Percentiles rank a stretch among this genome's conserved stretches.
Conservation (phyloP, 805 yeast genomes). For the Lipomyces starkeyi region DNA sequence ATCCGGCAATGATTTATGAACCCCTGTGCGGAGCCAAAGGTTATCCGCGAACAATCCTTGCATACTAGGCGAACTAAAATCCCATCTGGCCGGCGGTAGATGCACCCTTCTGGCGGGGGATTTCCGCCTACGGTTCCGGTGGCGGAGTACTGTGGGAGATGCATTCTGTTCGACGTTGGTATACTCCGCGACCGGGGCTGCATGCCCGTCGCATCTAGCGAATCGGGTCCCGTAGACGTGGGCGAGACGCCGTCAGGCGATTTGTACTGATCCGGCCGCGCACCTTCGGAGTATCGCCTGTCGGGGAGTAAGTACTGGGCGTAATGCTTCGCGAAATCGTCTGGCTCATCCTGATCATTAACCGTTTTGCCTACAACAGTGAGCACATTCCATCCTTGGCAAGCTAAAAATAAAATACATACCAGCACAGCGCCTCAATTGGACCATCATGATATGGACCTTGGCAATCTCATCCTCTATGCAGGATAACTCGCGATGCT, state of each 20-base stretch:
- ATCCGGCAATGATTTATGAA: conserved; percentile 77
- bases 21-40: conserved; percentile 81
- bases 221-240: background rate
- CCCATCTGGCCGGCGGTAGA: conserved; percentile 57
- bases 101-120: conserved; percentile 37
- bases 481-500: conserved; percentile 45
- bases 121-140: conserved; percentile 27
- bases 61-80: conserved; percentile 71
- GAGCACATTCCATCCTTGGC: background rate
- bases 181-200: conserved; percentile 14
- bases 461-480: conserved; percentile 48
- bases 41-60: conserved; percentile 67
- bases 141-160: conserved; percentile 26
- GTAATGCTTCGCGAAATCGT: conserved; percentile 40
- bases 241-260: background rate
- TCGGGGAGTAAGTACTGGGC: conserved; percentile 41
- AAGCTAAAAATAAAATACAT: background rate
- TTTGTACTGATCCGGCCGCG: background rate
- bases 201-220: background rate
- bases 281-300: conserved; percentile 22
- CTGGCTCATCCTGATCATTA: conserved; percentile 27
- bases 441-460: conserved; percentile 46
- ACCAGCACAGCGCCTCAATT: conserved; percentile 41
- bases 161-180: conserved; percentile 18
- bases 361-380: conserved; percentile 12